phyloP scores from a whole-genome alignment of 345 rosid species.

The Gynandropsis gynandra region DNA sequence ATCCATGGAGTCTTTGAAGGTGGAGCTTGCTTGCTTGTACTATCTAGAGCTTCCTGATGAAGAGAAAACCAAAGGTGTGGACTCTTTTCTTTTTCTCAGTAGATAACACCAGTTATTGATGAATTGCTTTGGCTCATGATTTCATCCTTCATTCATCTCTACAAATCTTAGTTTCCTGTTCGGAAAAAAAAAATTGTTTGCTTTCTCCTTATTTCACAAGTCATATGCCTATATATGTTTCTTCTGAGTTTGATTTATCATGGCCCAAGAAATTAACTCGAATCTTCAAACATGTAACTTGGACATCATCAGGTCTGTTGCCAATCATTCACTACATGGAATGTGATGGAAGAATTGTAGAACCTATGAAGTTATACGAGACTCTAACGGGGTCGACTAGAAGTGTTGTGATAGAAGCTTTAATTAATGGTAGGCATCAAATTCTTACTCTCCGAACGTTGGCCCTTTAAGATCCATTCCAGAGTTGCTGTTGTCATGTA shows the following conservation, averaged over 20 bases:
- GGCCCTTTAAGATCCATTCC: neutral
- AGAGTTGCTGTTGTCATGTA: neutral
- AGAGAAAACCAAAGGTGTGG: conserved; percentile 71
- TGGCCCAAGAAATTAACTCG: conserved; percentile 1
- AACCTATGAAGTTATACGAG: conserved; percentile 37
- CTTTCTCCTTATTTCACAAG: neutral
- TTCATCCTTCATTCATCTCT: conserved; percentile 1
- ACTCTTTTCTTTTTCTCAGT: conserved; percentile 5
- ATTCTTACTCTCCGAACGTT: neutral
- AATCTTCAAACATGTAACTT: conserved; percentile 19
- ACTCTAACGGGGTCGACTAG: conserved; percentile 32
- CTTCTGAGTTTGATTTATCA: neutral
- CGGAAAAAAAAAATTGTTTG: neutral
- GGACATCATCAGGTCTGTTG: conserved; percentile 56
- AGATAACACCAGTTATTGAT: neutral
- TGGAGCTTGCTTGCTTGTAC: conserved; percentile 77
- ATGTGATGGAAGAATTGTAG: conserved; percentile 46
- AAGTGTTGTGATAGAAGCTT: conserved; percentile 52
- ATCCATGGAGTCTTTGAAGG: conserved; percentile 52
- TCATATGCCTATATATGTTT: neutral
- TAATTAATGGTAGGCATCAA: conserved; percentile 41
- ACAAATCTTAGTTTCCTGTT: conserved; percentile 14
- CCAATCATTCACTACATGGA: conserved; percentile 71
- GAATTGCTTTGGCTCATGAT: conserved; percentile 6
- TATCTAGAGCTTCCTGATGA: conserved; percentile 67